Conservation (phyloP, 1,284 basidiomycete species). For the Ustilago loliicola region DNA sequence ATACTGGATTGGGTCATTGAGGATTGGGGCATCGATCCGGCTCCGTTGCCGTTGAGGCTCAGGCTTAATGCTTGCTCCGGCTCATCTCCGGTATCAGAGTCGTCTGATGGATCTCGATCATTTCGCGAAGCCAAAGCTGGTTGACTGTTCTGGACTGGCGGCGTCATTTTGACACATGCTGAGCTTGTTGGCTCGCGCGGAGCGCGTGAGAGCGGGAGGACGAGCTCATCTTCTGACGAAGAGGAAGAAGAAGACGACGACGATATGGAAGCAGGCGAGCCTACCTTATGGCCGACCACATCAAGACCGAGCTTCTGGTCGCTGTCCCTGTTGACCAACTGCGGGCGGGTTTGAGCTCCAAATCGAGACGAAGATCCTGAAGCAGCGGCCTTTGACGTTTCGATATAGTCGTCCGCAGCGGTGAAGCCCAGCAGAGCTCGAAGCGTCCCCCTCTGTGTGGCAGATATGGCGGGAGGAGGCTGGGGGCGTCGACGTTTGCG, state of each 20-base stretch:
- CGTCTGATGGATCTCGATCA: neutral
- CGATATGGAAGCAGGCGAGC: neutral
- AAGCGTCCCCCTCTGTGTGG: neutral
- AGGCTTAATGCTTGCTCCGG: slow-evolving; percentile 21
- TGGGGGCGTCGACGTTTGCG: slow-evolving; percentile 25
- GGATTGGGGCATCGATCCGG: neutral
- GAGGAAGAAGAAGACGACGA: slow-evolving; percentile 5
- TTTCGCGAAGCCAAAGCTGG: neutral
- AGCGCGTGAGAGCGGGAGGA: slow-evolving; percentile 17
- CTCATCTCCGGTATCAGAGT: slow-evolving; percentile 29
- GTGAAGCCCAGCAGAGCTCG: slow-evolving; percentile 39
- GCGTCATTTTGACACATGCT: neutral
- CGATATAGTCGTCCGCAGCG: slow-evolving; percentile 44
- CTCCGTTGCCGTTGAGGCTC: slow-evolving; percentile 2
- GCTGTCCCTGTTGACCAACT: neutral
- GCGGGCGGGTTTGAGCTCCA: neutral
- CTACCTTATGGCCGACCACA: neutral
- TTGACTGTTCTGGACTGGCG: neutral
- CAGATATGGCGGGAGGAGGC: neutral
- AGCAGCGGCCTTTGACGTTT: slow-evolving; percentile 5
- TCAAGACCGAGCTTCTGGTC: neutral
- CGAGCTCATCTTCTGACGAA: slow-evolving; percentile 32
- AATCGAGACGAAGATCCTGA: neutral
- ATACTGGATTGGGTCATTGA: neutral
- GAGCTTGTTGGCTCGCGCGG: slow-evolving; percentile 4